phyloP scores from a whole-genome alignment of 78 protist species.

The Dictyostelium intermedium region DNA sequence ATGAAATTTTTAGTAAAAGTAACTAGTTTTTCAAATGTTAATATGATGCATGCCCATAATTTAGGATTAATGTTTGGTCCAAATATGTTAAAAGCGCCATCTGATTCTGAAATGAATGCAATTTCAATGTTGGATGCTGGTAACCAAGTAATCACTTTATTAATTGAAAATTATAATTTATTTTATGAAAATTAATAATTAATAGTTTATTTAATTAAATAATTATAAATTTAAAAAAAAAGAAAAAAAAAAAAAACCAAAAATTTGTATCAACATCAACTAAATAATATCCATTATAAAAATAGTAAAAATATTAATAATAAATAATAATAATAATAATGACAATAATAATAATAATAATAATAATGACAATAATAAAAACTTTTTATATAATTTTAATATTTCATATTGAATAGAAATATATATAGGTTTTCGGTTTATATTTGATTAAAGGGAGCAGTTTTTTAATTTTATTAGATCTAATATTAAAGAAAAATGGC shows the following conservation, averaged over 20 bases:
- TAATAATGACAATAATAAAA: too few species aligned
- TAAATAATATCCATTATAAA: neutral
- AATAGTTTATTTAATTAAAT: neutral
- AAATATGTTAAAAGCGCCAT: constrained; percentile 45
- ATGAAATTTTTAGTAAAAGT: constrained; percentile 36
- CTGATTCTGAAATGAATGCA: constrained; percentile 23
- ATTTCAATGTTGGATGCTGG: constrained; percentile 52
- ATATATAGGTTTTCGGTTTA: neutral
- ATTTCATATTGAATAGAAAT: neutral
- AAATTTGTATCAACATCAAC: neutral
- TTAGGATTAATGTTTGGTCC: constrained; percentile 76
- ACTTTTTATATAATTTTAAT: too few species aligned
- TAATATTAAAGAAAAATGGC: too few species aligned
- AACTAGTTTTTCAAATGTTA: constrained; percentile 6
- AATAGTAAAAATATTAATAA: neutral
- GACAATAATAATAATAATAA: too few species aligned
- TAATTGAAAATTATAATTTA: constrained; percentile 37
- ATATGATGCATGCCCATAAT: constrained; percentile 76
- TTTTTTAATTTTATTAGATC: too few species aligned
- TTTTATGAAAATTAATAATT: neutral
- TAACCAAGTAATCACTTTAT: constrained; percentile 55
- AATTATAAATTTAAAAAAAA: neutral
- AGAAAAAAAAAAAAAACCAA: neutral
- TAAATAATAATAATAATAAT: too few species aligned
- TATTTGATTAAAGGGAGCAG: too few species aligned